Percentiles rank a stretch among this genome's conserved stretches.
Conservation (phyloP, 2,329 filamentous ascomycete species). For the Paraphaeosphaeria sporulosa region DNA sequence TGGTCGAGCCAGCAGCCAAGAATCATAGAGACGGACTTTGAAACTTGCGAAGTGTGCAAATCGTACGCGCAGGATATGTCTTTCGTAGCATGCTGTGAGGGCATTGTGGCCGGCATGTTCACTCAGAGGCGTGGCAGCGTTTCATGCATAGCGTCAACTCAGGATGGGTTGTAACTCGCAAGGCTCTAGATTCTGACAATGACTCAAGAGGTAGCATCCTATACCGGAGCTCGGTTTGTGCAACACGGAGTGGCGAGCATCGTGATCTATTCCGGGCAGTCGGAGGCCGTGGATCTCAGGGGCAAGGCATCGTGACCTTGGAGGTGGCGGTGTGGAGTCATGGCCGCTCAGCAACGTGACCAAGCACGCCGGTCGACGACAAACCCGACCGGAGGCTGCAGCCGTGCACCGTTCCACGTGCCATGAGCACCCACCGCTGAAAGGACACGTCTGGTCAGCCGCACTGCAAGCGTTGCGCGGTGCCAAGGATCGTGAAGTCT, state of each 20-base stretch:
- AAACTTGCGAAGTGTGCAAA: too few relatives aligned
- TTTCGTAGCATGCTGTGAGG: too few relatives aligned
- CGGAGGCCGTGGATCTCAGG: conserved; percentile 10
- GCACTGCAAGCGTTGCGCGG: conserved; percentile 8
- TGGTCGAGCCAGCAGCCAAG: not conserved
- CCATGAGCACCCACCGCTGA: conserved; percentile 31
- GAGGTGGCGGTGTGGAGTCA: conserved; percentile 31
- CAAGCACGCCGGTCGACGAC: conserved; percentile 19
- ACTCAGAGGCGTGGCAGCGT: too few relatives aligned
- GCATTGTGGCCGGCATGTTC: too few relatives aligned
- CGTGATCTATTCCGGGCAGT: not conserved
- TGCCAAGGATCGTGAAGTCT: conserved; percentile 43
- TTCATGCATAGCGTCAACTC: not conserved
- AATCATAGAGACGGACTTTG: not conserved
- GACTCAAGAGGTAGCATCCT: too few relatives aligned
- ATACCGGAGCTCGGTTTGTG: too few relatives aligned
- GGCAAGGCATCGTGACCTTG: conserved; percentile 34
- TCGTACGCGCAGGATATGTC: too few relatives aligned
- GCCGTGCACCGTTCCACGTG: conserved; percentile 32
- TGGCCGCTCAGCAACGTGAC: conserved; percentile 23
- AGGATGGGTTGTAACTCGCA: too few relatives aligned
- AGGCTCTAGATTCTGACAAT: too few relatives aligned
- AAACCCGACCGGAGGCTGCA: conserved; percentile 13
- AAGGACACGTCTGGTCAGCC: conserved; percentile 35
- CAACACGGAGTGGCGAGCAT: too few relatives aligned